phyloP scores from a whole-genome alignment of 306 rosid genomes.

The Neltuma alba region DNA sequence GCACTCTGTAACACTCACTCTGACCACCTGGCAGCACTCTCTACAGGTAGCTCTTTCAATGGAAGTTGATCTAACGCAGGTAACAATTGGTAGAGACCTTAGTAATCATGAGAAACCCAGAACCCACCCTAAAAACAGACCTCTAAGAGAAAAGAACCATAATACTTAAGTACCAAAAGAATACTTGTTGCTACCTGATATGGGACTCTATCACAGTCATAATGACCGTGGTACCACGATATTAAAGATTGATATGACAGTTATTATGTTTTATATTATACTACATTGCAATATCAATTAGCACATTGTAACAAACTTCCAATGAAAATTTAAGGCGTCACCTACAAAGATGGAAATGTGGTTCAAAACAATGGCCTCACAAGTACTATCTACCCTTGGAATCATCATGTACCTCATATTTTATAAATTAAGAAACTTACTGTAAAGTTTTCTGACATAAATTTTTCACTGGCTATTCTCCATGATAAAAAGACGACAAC shows the following conservation, averaged over 20 bases:
- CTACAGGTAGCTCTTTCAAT: not conserved
- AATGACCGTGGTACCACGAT: not conserved
- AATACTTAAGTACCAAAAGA: not conserved
- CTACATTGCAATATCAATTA: conserved; percentile 10
- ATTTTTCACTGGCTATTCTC: conserved; percentile 54
- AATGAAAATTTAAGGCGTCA: conserved; percentile 14
- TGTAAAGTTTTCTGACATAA: conserved; percentile 76
- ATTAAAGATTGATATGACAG: not conserved
- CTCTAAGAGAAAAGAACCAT: not conserved
- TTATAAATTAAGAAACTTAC: conserved; percentile 78
- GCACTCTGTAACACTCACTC: not conserved
- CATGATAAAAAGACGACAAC: conserved; percentile 64
- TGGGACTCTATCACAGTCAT: not conserved
- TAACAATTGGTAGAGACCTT: not conserved
- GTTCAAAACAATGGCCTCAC: conserved; percentile 26
- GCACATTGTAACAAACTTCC: not conserved
- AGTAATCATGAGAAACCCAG: not conserved
- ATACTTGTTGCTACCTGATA: not conserved
- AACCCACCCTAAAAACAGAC: not conserved
- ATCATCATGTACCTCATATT: conserved; percentile 31
- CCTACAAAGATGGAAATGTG: conserved; percentile 15
- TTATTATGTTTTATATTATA: conserved; percentile 6
- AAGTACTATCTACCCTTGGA: conserved; percentile 27
- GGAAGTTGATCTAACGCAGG: not conserved
- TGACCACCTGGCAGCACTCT: not conserved